phyloP scores from a whole-genome alignment of 2,329 filamentous ascomycete species.

The Bimuria novae-zelandiae region DNA sequence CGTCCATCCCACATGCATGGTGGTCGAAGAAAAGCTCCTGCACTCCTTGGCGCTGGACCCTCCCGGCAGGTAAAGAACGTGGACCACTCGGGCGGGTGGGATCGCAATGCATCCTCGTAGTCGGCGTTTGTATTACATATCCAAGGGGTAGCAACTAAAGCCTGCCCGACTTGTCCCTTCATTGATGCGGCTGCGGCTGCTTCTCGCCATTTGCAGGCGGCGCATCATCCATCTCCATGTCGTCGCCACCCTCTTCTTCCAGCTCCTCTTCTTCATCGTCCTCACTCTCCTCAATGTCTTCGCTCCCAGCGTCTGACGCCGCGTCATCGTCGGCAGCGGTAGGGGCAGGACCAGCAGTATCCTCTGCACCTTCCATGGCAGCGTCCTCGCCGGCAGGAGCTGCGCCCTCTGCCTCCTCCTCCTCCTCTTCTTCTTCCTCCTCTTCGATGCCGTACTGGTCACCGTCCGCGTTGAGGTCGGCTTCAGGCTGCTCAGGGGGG shows the following conservation, averaged over 20 bases:
- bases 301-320: slow-evolving; percentile 77
- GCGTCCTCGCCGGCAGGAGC: slow-evolving; percentile 64
- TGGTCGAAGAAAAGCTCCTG: too few species aligned
- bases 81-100: too few species aligned
- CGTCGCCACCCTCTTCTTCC: slow-evolving; percentile 60
- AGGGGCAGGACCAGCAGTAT: slow-evolving; percentile 48
- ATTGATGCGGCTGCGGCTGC: too few species aligned
- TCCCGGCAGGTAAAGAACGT: too few species aligned
- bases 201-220: slow-evolving; percentile 47
- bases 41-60: too few species aligned
- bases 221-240: slow-evolving; percentile 63
- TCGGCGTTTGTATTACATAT: too few species aligned
- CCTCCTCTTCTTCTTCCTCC: slow-evolving; percentile 70
- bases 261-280: slow-evolving; percentile 71
- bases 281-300: slow-evolving; percentile 76
- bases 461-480: slow-evolving; percentile 81
- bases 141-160: too few species aligned
- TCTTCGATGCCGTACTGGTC: slow-evolving; percentile 91
- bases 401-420: slow-evolving; percentile 61
- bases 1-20: too few species aligned
- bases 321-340: slow-evolving; percentile 69
- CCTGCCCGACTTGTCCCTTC: too few species aligned
- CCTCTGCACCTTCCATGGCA: slow-evolving; percentile 75
- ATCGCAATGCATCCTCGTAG: too few species aligned
- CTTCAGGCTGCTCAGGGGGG: slow-evolving; percentile 96